Conservation (phyloP, 352 stramenopile genomes). For the Phytopythium oedochilum region DNA sequence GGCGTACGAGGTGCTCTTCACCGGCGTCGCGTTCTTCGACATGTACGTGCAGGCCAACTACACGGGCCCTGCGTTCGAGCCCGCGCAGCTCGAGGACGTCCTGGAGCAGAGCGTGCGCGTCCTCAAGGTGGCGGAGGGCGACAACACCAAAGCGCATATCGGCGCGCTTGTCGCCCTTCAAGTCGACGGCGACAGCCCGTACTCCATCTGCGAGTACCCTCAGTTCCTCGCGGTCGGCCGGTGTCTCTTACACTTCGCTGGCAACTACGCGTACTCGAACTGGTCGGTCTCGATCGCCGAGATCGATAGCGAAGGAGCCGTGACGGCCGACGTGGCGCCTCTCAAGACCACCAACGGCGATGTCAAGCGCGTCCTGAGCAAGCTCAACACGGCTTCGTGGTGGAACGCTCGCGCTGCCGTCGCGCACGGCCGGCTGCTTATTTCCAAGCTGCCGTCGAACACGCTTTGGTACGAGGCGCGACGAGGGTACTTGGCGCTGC, state of each 20-base stretch:
- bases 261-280: constrained; percentile 52
- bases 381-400: constrained; percentile 50
- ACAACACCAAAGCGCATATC: constrained; percentile 41
- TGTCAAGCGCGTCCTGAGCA: constrained; percentile 23
- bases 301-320: constrained; percentile 33
- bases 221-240: constrained; percentile 61
- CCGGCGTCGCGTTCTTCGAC: constrained; percentile 59
- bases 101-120: constrained; percentile 26
- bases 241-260: constrained; percentile 59
- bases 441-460: constrained; percentile 58
- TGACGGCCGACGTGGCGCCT: constrained; percentile 28
- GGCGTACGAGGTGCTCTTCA: constrained; percentile 55
- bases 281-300: constrained; percentile 54
- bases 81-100: constrained; percentile 40
- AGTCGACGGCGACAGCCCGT: constrained; percentile 74
- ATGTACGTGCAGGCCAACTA: constrained; percentile 84
- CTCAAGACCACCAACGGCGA: constrained; percentile 10
- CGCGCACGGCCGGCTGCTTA: constrained; percentile 61
- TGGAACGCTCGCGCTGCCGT: constrained; percentile 76
- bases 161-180: constrained; percentile 62
- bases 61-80: constrained; percentile 69
- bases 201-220: constrained; percentile 75
- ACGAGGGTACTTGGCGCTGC: constrained; percentile 45
- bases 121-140: constrained; percentile 20
- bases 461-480: constrained; percentile 76